Base-by-base conservation (phyloP, 2,329 filamentous ascomycete genomes). In the Tolypocladium tundrense region DNA sequence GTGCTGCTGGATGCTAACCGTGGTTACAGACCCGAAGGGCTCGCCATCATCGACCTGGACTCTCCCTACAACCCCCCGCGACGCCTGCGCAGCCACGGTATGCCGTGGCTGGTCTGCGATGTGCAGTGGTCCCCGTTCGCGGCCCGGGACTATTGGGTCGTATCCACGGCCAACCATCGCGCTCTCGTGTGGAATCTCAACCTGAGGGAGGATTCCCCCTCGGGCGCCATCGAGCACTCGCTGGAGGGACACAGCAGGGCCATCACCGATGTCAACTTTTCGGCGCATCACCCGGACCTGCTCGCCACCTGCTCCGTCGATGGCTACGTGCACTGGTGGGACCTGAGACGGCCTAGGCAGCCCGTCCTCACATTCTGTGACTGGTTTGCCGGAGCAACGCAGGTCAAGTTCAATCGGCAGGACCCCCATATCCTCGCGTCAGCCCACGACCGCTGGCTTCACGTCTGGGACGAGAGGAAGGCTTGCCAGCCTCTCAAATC, bases 111-210 rank as follows among this genome's bases (percentile, higher is more conserved):
- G 55, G 92, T 96, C 6, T 91, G 93, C 13, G 93, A 97, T 72
- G 92, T 96, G 37, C 93, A 97, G 72, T 97, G 93, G 93, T 96
- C 91, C 13, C 93, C 93, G 1, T 96, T 97, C 70, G 89, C 92
- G 14, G 85, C 83, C 24, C 84, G 92, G 53, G 90, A 96, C 70
- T 92, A 92, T 67, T 97, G 93, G 92, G 88, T 97, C 21, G 90
- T 91, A 41, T 96, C 91, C 59, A 96, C 92, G 1, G 93, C 91
- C 21, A 97, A 97, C 70, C 92, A 97, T 70, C 91, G 94, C 65
- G 94, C 92, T 24, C 78, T 97, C 55, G 90, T 97, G 24, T 97
- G 91, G 91, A 97, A 97, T 70, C 77, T 97, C 60, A 90, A 88
- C 63, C 81, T 91, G 69, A 81, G 84, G 60, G 87, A 90, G 64